Evolutionary conservation across 345 rosid genomes (phyloP).

Genomic region (Populus pruinosa): DNA sequence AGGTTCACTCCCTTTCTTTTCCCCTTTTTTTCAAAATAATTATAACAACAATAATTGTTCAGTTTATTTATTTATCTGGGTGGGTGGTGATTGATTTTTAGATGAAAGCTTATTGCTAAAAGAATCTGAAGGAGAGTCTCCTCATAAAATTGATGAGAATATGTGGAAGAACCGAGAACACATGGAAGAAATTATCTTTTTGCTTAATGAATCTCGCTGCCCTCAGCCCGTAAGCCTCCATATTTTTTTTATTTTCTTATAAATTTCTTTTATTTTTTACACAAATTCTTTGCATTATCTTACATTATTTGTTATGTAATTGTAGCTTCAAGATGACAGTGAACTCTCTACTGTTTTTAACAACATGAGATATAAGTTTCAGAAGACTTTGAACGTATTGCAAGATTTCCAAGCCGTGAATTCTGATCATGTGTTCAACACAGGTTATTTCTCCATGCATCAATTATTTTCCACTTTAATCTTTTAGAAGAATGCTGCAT

Average conservation of each 20-base stretch:
- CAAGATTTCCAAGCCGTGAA: conserved; percentile 68
- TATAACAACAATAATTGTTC: neutral
- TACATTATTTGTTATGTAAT: conserved; percentile 1
- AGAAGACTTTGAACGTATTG: conserved; percentile 42
- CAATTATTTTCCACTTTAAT: neutral
- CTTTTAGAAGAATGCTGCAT: neutral
- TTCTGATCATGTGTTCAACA: conserved; percentile 79
- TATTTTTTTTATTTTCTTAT: no score
- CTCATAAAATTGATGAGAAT: conserved; percentile 93
- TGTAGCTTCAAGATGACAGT: conserved; percentile 65
- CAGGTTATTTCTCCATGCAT: conserved; percentile 42
- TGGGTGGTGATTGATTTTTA: conserved; percentile 4
- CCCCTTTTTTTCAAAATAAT: neutral
- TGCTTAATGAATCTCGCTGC: conserved; percentile 65
- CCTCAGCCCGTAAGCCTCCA: conserved; percentile 48
- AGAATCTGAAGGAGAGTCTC: conserved; percentile 59
- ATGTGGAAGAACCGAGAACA: conserved; percentile 96
- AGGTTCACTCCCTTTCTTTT: conserved; percentile 37
- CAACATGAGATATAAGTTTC: conserved; percentile 40
- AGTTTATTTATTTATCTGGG: neutral
- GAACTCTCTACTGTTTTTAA: conserved; percentile 40
- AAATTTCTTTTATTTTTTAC: neutral
- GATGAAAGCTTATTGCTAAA: conserved; percentile 53
- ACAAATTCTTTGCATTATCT: neutral
- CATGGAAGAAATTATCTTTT: conserved; percentile 74